Evolutionary conservation across 1,284 basidiomycete genomes (phyloP), one percentile per base, ranked within the genome.

Genomic region (Crepidotus sp.): DNA sequence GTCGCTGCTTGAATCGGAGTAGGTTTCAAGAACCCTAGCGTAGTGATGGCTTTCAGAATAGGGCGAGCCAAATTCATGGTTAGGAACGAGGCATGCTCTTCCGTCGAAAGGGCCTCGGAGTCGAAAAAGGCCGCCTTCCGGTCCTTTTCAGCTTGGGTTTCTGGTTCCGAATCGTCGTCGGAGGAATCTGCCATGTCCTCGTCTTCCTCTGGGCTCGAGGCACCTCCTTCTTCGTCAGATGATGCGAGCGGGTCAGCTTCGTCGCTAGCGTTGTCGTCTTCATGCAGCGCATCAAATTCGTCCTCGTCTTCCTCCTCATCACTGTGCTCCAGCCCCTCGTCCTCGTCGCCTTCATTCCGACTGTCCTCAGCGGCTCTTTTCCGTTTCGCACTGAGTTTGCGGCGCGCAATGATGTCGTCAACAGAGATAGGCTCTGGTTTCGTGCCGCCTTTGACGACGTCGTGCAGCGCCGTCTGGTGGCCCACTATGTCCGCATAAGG

Each of bases 1-100:
- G 93, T 85, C 36, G 88, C 82, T 1, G 87, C 78, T 65, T 98
- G 94, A 42, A 98, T 98, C 0, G 95, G 95, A 1, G 96, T 99
- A 3, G 96, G 96, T 24, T 76, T 81, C 39, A 74, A 66, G 61
- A 96, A 92, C 26, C 80, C 78, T 31, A 98, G 73, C 2, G 82
- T 73, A 6, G 85, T 83, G 43, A 98, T 70, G 4, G 89, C 87
- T 57, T 92, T 90, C 37, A 94, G 74, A 36, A 97, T 73, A 0
- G 90, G 89, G 25, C 93, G 83, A 1, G 91, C 94, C 36, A 97
- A 76, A 60, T 87, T 88, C 80, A 94, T 88, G 21, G 79, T 76
- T 14, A 85, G 66, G 63, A 96, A 95, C 1, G 90, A 86, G 11
- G 74, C 61, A 55, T 79, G 77, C 22, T 59, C 53, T 38, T 73